Evolutionary conservation across 495 filamentous ascomycete species (phyloP), one percentile per base, ranked within the genome.

Genomic region (Aspergillus affinis): DNA sequence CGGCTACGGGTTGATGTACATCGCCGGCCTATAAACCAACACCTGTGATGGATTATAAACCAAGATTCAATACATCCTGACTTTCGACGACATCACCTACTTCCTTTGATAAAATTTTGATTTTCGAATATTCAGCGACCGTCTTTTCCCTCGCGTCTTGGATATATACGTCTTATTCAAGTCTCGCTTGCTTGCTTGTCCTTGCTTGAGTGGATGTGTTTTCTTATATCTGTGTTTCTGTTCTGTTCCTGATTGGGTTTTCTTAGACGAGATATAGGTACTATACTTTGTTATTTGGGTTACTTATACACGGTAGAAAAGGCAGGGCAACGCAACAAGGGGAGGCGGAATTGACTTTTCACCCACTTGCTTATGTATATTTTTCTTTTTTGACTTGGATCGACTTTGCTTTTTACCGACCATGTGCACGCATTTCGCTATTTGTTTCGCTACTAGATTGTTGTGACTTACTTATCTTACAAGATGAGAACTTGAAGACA

Each of bases 1-100:
- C 48, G 95, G 94, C 4, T 98, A 97, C 72, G 91, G 86, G 9
- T 80, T 94, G 64, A 96, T 96, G 93, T 77, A 83, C 64, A 74
- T 92, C 27, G 84, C 85, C 29, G 91, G 90, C 0, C 80, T 96
- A 69, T 96, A 77, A 77, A 29, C 9, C 69, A 32, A 23, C 50
- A n/a, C 4, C 1, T 48, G n/a, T 48, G 46, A 21, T 48, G 30
- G 30, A 32, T 32, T 32, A 6, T 32, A 32, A 26, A 26, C 23
- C 23, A 12, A 32, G 30, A 7, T 32, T 1, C 12, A 41, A 41
- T 15, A 15, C 36, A 15, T 41, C 12, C 13, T 41, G 36, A 10
- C 36, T 41, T 41, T 41, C 36, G 13, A 15, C 36, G 23, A 26
- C 2, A 26, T 41, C 15, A 4, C 36, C 3, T 41, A 1, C 8